Base-by-base conservation (phyloP, 1,284 basidiomycete genomes). In the Lentinula novae-zelandiae region DNA sequence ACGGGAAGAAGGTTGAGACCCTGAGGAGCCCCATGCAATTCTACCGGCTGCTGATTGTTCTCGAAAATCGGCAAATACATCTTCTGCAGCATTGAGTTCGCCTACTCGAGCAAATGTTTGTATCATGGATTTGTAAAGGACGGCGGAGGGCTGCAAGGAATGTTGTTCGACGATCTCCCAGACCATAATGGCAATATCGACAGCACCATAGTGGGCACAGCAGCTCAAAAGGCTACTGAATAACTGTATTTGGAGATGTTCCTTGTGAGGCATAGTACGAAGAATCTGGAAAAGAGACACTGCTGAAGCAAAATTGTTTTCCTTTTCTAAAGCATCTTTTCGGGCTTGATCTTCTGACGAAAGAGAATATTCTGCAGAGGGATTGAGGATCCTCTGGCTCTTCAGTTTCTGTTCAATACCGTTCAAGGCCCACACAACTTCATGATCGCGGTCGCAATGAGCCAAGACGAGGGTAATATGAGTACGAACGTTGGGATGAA, bases 281-380 rank as follows among this genome's bases (percentile, higher is more conserved):
- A 82, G 78, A 0, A 84, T 82, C 50, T 88, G 81, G 73, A 92
- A 96, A 55, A 94, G 77, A 33, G 84, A 81, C 73, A 93, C 75
- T 0, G 92, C 92, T 0, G 85, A 82, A 0, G 74, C 70, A 63
- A 93, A 87, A 66, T 92, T 93, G 67, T 84, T 82, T 72, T 95
- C 93, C 49, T 76, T 68, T 27, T 77, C 75, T 12, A 91, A 75
- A 1, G 67, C 60, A 0, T 71, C 69, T 52, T 82, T 76, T 22
- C 78, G 76, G 31, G 67, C 65, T 44, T 73, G 66, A 48, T 77
- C 75, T 42, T 75, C 73, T 3, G n/a, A 5, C n/a, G 51, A 44
- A 17, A 52, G 49, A 3, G 68, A 13, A 71, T n/a, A 5, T 46
- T 22, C 15, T 10, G 9, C 62, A 10, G 65, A 60, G 2, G 69